Evolutionary conservation across 1,284 basidiomycete species (phyloP).

Genomic region (Ustilago esculenta): DNA sequence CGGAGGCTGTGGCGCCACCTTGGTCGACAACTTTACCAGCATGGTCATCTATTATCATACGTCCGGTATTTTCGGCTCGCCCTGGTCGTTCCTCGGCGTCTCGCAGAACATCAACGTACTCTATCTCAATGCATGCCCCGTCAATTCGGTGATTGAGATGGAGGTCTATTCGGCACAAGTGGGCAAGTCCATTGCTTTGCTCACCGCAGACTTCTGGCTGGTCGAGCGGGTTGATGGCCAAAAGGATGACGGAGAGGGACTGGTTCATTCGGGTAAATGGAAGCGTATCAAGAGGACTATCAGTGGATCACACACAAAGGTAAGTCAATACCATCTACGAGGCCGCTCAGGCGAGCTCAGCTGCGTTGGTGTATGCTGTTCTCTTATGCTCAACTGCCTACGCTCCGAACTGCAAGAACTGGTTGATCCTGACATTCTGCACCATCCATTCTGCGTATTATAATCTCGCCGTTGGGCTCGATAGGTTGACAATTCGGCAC

Average conservation of each 20-base stretch:
- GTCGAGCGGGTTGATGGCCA: conserved; percentile 38
- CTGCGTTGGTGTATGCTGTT: no score
- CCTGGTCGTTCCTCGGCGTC: conserved; percentile 63
- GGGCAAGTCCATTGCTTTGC: conserved; percentile 49
- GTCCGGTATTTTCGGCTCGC: conserved; percentile 36
- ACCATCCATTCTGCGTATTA: no score
- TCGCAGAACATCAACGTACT: conserved; percentile 59
- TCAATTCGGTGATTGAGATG: conserved; percentile 59
- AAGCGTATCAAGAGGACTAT: conserved; percentile 40
- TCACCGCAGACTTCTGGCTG: conserved; percentile 54
- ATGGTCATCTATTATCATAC: conserved; percentile 50
- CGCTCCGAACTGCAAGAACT: no score
- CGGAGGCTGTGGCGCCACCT: conserved; percentile 53
- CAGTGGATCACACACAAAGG: conserved; percentile 55
- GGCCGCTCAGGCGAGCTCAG: no score
- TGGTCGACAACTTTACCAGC: conserved; percentile 55
- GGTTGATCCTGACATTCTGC: no score
- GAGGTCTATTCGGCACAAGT: conserved; percentile 46
- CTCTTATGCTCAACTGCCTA: no score
- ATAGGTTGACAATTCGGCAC: conserved; percentile 50
- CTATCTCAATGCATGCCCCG: conserved; percentile 55
- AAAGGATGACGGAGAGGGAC: conserved; percentile 24
- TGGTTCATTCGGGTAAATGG: conserved; percentile 38
- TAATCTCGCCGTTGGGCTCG: no score
- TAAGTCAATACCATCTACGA: conserved; percentile 5